Base-by-base conservation (phyloP, 116 monocot species). In the Iris pallida region DNA sequence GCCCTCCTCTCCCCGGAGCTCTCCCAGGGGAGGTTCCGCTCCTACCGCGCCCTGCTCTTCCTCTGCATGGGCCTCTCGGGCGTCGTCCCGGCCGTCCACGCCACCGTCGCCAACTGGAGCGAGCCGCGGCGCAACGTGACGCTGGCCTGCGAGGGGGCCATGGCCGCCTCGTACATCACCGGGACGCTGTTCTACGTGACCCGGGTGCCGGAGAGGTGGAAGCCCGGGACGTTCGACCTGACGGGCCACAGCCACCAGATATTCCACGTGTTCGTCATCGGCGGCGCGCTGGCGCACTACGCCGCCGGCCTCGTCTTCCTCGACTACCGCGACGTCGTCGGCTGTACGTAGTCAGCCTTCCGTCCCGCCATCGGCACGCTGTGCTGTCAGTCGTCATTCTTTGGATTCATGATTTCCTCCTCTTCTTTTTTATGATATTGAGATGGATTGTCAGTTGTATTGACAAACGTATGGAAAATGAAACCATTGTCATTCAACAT, bases 201-300 rank as follows among this genome's bases (percentile, higher is more conserved):
- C 58, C 48, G 95, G 20, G 73, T 95, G n/a, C 95, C 95, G 12
- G 95, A 95, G 74, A 69, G 82, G 63, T 91, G 95, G 95, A 70
- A 43, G 73, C 95, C 95, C 1, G 91, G 95, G 5, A 42, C 4
- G 40, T 95, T 91, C 59, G 95, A 95, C 47, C 64, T 95, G 1
- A 65, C 80, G 45, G 91, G 95, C 4, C 88, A 91, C 16, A 95
- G 91, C 68, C 95, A 95, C 55, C 91, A 95, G 78, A 90, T 95
- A 57, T 95, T 90, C 64, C 91, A 95, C 45, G 64, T 84, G 45
- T 80, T 95, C 62, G 91, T 95, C 8, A 55, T 91, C 42, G 85
- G 73, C 59, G 91, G 95, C 11, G 95, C 95, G 13, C 6, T 86
- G n/a, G 88, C 94, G 4, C 94, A 90, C 47, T 94, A 94, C 63